These are phyloP conservation scores for Peribolospora baueri DNA, from an alignment of 768 basidiomycete genomes.

Conservation along the genomic window DNA sequence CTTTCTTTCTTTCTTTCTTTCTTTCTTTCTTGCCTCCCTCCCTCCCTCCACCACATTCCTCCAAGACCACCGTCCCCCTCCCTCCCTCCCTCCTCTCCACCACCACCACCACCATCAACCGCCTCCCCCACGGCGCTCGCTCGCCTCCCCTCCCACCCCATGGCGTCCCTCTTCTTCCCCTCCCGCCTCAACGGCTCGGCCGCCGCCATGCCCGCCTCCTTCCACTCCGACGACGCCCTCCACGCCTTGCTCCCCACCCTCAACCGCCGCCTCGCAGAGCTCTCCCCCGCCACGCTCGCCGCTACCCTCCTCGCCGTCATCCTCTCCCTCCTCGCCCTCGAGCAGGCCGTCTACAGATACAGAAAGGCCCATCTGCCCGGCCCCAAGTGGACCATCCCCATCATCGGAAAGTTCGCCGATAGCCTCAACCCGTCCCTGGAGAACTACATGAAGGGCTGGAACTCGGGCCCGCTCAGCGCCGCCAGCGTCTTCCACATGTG, in stretches of 20 bases:
- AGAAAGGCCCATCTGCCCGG: slow-evolving; percentile 38
- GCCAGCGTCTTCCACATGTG: slow-evolving; percentile 96
- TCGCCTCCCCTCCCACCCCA: too few species aligned
- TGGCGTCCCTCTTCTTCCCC: too few species aligned
- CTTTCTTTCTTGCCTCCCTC: not conserved
- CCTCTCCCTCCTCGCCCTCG: slow-evolving; percentile 49
- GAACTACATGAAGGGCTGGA: slow-evolving; percentile 77
- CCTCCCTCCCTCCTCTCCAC: not conserved
- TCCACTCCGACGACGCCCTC: not conserved
- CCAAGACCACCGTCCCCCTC: not conserved
- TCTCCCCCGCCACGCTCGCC: not conserved
- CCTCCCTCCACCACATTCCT: not conserved
- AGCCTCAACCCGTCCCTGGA: slow-evolving; percentile 78
- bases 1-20: not conserved
- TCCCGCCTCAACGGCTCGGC: too few species aligned
- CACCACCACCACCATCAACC: not conserved
- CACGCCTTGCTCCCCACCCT: not conserved
- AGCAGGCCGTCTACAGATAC: slow-evolving; percentile 65
- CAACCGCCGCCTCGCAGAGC: slow-evolving; percentile 1
- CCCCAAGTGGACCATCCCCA: slow-evolving; percentile 69
- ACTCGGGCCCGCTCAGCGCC: slow-evolving; percentile 61
- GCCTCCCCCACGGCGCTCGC: not conserved
- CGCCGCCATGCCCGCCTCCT: not conserved
- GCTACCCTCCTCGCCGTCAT: slow-evolving; percentile 28
- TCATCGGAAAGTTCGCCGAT: slow-evolving; percentile 89